These are phyloP conservation scores for Xylaria sp. DNA, from an alignment of 495 filamentous ascomycete species.

Conservation along the genomic window DNA sequence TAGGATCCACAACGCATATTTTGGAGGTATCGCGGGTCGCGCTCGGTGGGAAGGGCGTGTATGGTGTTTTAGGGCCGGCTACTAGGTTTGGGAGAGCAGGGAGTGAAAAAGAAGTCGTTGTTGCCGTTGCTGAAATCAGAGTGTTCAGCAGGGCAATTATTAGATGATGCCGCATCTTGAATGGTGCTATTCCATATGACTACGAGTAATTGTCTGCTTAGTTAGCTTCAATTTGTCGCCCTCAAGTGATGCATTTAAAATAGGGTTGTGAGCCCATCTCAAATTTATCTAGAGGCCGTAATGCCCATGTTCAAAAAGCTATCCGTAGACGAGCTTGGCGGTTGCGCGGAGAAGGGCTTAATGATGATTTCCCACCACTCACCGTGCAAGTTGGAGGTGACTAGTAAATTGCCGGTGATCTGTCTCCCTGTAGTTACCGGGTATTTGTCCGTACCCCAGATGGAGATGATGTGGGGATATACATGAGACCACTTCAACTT, in stretches of 20 bases:
- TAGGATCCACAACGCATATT: slow-evolving; percentile 11
- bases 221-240: neutral
- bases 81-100: neutral
- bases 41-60: neutral
- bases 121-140: neutral
- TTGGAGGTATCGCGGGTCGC: slow-evolving; percentile 7
- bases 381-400: neutral
- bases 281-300: neutral
- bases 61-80: slow-evolving; percentile 1
- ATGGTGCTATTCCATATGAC: neutral
- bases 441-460: neutral
- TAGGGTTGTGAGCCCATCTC: neutral
- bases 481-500: slow-evolving; percentile 1
- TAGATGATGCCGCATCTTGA: slow-evolving; percentile 11
- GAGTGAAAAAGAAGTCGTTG: neutral
- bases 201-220: neutral
- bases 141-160: neutral
- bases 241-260: neutral
- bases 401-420: neutral
- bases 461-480: slow-evolving; percentile 9
- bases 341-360: slow-evolving; percentile 6
- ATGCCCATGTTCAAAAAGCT: neutral
- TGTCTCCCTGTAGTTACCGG: neutral
- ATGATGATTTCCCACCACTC: slow-evolving; percentile 22
- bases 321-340: slow-evolving; percentile 10